Evolutionary conservation across 2,329 filamentous ascomycete species (phyloP), one percentile per base, ranked within the genome.

Genomic region (Claviceps citrina): DNA sequence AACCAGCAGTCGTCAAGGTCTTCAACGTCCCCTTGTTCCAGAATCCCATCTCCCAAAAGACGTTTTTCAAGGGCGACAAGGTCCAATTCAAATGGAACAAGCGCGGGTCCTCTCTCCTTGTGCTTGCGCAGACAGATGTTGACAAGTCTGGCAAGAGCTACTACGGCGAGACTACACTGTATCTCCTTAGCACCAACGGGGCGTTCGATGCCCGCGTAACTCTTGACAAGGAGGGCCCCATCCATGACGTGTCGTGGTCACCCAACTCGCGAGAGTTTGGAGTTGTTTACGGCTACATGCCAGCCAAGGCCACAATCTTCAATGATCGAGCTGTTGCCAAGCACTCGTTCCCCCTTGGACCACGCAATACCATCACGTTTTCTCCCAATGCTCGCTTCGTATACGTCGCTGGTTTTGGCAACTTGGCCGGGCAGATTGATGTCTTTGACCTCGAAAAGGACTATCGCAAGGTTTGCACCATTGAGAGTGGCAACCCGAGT

Each of bases 61-160:
- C 82, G 1, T 98, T 98, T 59, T 98, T 86, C 76, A 98, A 98
- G 68, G 87, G 87, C 47, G 91, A 98, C 69, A 96, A 96, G 68
- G 89, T 98, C 36, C 86, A 95, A 63, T 68, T 98, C 56, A 95
- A 95, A 68, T 98, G 91, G 91, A 98, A 98, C 64, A 76, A 81
- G 49, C 70, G 85, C 46, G 91, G 91, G 39, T 94, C 87, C 28
- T 89, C 81, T 58, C 64, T 96, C 57, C 82, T 98, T 54, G 89
- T 96, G 49, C 75, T 98, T 54, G 89, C 91, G 41, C 87, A 96
- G 67, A 98, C 91, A 25, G 91, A 98, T 47, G 91, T 96, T 40
- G 91, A 98, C 65, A 93, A 91, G 67, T 86, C 86, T 43, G 93
- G 93, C 63, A 96, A 96, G 76, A 95, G 85, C 64, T 98, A 98